phyloP scores from a whole-genome alignment of 2,329 filamentous ascomycete species.

The Hirsutella thompsonii region DNA sequence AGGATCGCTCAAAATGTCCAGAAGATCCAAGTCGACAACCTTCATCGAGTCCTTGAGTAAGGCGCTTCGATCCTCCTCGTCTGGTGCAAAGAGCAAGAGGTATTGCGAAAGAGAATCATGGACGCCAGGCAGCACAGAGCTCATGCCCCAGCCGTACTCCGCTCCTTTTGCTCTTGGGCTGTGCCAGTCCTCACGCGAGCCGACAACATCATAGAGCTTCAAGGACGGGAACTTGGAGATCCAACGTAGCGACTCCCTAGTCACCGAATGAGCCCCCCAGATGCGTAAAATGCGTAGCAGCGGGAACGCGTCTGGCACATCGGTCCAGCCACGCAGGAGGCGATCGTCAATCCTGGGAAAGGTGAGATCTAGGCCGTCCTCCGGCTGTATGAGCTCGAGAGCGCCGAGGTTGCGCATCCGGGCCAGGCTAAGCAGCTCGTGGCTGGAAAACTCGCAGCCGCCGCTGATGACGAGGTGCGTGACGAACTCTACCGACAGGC shows the following conservation, averaged over 20 bases:
- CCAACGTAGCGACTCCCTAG: conserved; percentile 26
- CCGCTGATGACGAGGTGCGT: conserved; percentile 26
- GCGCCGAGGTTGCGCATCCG: conserved; percentile 32
- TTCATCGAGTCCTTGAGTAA: conserved; percentile 14
- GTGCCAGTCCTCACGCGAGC: conserved; percentile 22
- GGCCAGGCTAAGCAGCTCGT: conserved; percentile 27
- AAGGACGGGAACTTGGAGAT: conserved; percentile 29
- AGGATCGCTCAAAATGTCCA: conserved; percentile 19
- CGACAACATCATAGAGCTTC: conserved; percentile 29
- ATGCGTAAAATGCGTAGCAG: conserved; percentile 32
- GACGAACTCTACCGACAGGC: conserved; percentile 23
- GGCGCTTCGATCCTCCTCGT: conserved; percentile 11
- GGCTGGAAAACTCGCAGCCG: conserved; percentile 18
- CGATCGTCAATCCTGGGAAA: conserved; percentile 30
- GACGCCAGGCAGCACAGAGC: conserved; percentile 9
- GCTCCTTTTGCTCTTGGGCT: conserved; percentile 10
- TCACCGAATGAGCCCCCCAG: conserved; percentile 26
- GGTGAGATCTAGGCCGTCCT: conserved; percentile 11
- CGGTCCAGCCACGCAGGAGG: conserved; percentile 32
- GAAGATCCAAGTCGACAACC: conserved; percentile 21
- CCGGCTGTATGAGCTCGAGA: conserved; percentile 31
- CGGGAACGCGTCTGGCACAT: conserved; percentile 28
- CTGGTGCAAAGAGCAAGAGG: conserved; percentile 20
- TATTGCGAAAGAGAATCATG: conserved; percentile 21
- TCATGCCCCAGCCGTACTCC: conserved; percentile 21